phyloP scores from a whole-genome alignment of 108 stramenopile species.

The Aurantiochytrium sp. region DNA sequence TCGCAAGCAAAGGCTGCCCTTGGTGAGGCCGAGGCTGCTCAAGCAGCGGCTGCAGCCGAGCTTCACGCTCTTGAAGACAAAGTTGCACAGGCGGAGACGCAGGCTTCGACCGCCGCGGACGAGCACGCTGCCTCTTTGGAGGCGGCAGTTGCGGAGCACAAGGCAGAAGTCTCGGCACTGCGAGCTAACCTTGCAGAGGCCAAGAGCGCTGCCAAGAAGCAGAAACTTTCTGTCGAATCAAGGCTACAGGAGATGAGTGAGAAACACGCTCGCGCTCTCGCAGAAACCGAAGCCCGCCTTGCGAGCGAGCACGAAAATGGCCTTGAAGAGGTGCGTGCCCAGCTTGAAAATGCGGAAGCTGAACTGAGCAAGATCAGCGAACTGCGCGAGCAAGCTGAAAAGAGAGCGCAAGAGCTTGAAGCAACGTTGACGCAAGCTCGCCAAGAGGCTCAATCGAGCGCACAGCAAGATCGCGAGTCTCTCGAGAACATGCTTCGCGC shows the following conservation, averaged over 20 bases:
- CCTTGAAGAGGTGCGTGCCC: background rate
- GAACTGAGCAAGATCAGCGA: background rate
- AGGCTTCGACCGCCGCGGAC: background rate
- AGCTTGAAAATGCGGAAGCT: background rate
- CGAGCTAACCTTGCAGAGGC: background rate
- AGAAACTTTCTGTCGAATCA: background rate
- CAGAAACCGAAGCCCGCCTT: background rate
- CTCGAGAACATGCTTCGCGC: background rate
- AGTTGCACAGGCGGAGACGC: background rate
- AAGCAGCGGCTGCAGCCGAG: background rate
- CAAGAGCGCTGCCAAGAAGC: background rate
- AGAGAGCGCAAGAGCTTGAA: background rate
- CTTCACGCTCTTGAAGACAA: background rate
- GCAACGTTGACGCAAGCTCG: background rate
- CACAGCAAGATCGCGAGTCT: background rate
- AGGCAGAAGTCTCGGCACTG: background rate
- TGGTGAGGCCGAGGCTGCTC: background rate
- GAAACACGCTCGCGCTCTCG: background rate
- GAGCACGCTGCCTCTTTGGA: background rate
- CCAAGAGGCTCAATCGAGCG: background rate
- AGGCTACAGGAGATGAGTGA: background rate
- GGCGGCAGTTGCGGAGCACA: background rate
- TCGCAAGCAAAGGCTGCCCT: background rate
- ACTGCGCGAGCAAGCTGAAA: background rate
- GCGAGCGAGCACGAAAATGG: background rate